These are phyloP conservation scores for Clavispora fructus DNA, from an alignment of 805 yeast genomes.

Conservation along the genomic window DNA sequence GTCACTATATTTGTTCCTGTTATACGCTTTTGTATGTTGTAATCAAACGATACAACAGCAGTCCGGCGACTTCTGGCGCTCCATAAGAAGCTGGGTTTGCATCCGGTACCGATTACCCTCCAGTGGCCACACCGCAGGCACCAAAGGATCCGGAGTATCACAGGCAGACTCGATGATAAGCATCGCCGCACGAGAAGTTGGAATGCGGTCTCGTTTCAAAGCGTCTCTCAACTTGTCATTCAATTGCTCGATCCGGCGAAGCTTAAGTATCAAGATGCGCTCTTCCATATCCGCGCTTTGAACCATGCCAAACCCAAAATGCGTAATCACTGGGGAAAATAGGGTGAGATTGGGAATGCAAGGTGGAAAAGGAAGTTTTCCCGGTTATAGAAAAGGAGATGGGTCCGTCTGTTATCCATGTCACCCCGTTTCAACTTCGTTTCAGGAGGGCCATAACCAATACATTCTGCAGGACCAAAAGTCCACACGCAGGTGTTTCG, in stretches of 20 bases:
- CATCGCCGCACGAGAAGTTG: conserved; percentile 58
- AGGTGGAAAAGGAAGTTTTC: no score
- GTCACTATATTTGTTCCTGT: background rate
- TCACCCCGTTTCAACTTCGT: background rate
- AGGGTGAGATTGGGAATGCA: background rate
- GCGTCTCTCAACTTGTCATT: conserved; percentile 49
- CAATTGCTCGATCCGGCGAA: conserved; percentile 55
- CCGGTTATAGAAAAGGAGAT: no score
- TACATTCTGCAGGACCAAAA: background rate
- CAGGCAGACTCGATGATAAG: conserved; percentile 40
- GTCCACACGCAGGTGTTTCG: no score
- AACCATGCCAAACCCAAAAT: background rate
- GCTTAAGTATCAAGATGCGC: conserved; percentile 50
- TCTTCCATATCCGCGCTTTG: conserved; percentile 12
- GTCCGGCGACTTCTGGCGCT: conserved; percentile 10
- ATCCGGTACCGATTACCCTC: conserved; percentile 30
- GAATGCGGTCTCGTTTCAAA: conserved; percentile 51
- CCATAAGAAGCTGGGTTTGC: conserved; percentile 13
- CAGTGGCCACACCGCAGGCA: conserved; percentile 43
- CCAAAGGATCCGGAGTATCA: conserved; percentile 41
- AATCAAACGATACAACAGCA: conserved; percentile 29
- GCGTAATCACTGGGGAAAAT: background rate
- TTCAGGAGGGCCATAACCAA: background rate
- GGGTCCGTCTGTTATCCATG: no score
- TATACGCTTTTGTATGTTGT: no score